Evolutionary conservation across 345 rosid genomes (phyloP).

Genomic region (Citrus trifoliata): DNA sequence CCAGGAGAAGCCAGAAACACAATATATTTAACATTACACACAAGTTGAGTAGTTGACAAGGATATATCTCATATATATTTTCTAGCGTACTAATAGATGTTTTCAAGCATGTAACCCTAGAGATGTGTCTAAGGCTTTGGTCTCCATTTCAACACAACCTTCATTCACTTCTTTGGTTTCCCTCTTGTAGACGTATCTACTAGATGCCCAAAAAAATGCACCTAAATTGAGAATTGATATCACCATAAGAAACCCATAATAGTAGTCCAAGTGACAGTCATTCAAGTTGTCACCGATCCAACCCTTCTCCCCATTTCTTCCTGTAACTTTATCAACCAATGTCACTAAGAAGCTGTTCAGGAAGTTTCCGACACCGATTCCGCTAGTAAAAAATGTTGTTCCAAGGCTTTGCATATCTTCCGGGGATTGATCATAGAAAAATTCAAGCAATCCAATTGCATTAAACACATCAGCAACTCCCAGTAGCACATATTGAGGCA

Average conservation of each 20-base stretch:
- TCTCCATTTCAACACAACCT: slow-evolving; percentile 45
- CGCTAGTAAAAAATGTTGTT: slow-evolving; percentile 86
- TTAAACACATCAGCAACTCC: slow-evolving; percentile 82
- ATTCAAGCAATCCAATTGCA: slow-evolving; percentile 75
- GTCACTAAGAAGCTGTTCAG: slow-evolving; percentile 78
- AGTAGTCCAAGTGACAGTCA: slow-evolving; percentile 74
- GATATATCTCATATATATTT: background rate
- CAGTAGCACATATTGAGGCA: slow-evolving; percentile 77
- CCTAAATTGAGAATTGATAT: slow-evolving; percentile 59
- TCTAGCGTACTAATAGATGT: background rate
- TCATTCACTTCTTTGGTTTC: slow-evolving; percentile 45
- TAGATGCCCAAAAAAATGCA: slow-evolving; percentile 68
- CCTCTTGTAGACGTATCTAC: slow-evolving; percentile 63
- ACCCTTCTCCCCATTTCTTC: slow-evolving; percentile 48
- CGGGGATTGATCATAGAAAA: slow-evolving; percentile 89
- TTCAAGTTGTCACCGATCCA: slow-evolving; percentile 90
- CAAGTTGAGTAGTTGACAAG: background rate
- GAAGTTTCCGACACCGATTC: slow-evolving; percentile 85
- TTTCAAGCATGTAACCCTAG: slow-evolving; percentile 48
- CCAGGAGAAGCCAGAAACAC: background rate
- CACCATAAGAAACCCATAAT: slow-evolving; percentile 74
- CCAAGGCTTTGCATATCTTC: slow-evolving; percentile 94
- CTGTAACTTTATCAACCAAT: slow-evolving; percentile 61
- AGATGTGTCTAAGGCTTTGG: slow-evolving; percentile 50
- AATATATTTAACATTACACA: background rate